Evolutionary conservation across 2,329 filamentous ascomycete species (phyloP), one percentile per base, ranked within the genome.

Genomic region (Diaporthe destruens): DNA sequence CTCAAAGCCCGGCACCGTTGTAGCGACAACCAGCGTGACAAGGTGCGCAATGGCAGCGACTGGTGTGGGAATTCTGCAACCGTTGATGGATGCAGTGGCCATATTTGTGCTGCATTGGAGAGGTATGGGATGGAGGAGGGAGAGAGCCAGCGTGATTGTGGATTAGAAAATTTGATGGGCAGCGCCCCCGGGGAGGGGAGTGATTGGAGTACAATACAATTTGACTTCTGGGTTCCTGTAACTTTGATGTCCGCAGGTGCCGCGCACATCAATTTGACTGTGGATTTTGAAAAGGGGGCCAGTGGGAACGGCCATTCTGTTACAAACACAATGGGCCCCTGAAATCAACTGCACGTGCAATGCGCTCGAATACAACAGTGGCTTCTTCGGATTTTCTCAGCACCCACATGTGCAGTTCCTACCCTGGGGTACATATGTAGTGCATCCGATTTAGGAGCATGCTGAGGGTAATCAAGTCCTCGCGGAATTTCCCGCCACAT

Each of bases 241-340:
- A 29, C 3, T 23, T 47, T 47, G 23, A 32, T 44, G 23, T 32
- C 39, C 36, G 20, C 23, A 16, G 29, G 29, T 39, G 61, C 25
- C 8, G 16, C 9, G 20, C 6, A 34, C 16, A 16, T 12, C 25
- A 20, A 16, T 12, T 14, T 53, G 29, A n/a, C 47, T 25, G 61
- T 66, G 61, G 16, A 12, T 29, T 32, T 53, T 14, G n/a, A 39
- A 25, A 51, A 36, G 47, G 61, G 61, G 61, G 47, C 61, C 61
- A 66, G 61, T 53, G 61, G 44, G 18, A 66, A 25, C 18, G 44
- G 14, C 16, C 14, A 12, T 39, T 39, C 53, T 66, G n/a, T 29
- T 25, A 36, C 47, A 66, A 25, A 53, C 32, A 39, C 61, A 66
- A 32, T 39, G 61, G n/a, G 47, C 61, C 32, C 61, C 61, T 53